A percentile compares a stretch with the other conserved stretches of the same genome.
Evolutionary conservation across 768 basidiomycete species (phyloP).

Genomic region (Megacollybia marginata): DNA sequence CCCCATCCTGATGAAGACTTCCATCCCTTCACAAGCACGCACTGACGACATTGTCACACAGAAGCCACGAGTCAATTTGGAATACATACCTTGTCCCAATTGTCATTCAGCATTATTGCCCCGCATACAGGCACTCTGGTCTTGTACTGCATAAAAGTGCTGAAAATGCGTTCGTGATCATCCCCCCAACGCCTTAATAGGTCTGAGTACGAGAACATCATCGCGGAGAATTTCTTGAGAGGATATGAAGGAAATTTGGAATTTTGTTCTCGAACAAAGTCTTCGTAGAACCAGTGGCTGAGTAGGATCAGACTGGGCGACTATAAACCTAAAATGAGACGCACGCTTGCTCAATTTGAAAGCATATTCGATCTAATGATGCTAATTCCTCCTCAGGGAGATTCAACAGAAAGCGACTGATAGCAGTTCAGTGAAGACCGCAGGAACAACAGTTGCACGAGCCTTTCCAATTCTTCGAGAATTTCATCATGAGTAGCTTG

Average conservation of each 20-base stretch:
- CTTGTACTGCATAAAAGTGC: slow-evolving; percentile 93
- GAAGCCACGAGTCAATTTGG: slow-evolving; percentile 4
- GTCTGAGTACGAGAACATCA: slow-evolving; percentile 82
- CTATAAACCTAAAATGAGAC: slow-evolving; percentile 23
- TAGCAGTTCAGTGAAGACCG: slow-evolving; percentile 5
- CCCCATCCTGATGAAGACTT: slow-evolving; percentile 96
- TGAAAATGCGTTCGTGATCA: slow-evolving; percentile 81
- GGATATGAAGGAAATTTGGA: slow-evolving; percentile 80
- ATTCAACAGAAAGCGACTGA: slow-evolving; percentile 92
- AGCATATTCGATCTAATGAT: slow-evolving; percentile 90
- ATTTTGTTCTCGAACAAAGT: slow-evolving; percentile 91
- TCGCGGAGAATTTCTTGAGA: slow-evolving; percentile 89
- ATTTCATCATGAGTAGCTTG: slow-evolving; percentile 78
- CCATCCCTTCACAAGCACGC: slow-evolving; percentile 97
- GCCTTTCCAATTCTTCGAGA: slow-evolving; percentile 89
- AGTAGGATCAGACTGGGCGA: slow-evolving; percentile 4
- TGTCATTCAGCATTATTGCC: slow-evolving; percentile 88
- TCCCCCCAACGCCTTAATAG: slow-evolving; percentile 75
- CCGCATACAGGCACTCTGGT: slow-evolving; percentile 96
- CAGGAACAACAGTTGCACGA: slow-evolving; percentile 8
- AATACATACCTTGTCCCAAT: slow-evolving; percentile 79
- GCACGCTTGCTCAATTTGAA: slow-evolving; percentile 98
- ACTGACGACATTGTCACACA: slow-evolving; percentile 38
- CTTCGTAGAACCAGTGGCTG: slow-evolving; percentile 99
- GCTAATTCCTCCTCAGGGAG: slow-evolving; percentile 89